These are phyloP conservation scores for Fusarium torreyae DNA, from an alignment of 2,329 filamentous ascomycete species.

Conservation along the genomic window DNA sequence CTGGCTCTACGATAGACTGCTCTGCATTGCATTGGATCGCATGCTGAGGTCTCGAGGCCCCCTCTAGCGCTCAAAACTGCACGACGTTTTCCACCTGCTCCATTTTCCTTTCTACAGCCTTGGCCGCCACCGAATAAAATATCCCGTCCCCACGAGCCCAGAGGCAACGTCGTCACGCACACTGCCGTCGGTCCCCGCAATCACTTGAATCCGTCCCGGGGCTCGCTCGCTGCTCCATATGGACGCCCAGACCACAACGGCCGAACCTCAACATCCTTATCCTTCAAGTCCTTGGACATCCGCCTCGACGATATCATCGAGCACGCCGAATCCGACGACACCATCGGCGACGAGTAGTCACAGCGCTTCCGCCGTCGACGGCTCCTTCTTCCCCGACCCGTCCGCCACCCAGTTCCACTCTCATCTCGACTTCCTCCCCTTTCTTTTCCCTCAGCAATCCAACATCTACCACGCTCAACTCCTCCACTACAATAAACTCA, in stretches of 20 bases:
- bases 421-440: constrained; percentile 69
- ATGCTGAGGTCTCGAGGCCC: constrained; percentile 41
- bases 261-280: constrained; percentile 59
- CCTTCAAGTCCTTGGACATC: constrained; percentile 53
- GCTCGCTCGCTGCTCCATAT: constrained; percentile 56
- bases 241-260: constrained; percentile 57
- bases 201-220: constrained; percentile 47
- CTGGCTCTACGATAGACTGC: constrained; percentile 33
- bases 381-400: constrained; percentile 52
- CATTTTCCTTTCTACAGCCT: constrained; percentile 36
- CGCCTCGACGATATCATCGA: constrained; percentile 48
- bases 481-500: constrained; percentile 76
- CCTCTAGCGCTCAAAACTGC: constrained; percentile 24
- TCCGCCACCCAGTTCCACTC: constrained; percentile 56
- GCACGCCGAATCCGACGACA: constrained; percentile 47
- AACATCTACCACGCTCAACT: constrained; percentile 74
- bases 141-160: constrained; percentile 28
- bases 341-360: constrained; percentile 49
- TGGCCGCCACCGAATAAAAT: constrained; percentile 39
- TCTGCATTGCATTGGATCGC: constrained; percentile 37
- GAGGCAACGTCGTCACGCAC: constrained; percentile 45
- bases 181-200: constrained; percentile 45
- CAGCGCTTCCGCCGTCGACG: constrained; percentile 51
- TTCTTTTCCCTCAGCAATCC: constrained; percentile 71
- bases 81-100: constrained; percentile 33